Conservation (phyloP, 805 yeast genomes). For the Metschnikowia vanudenii region DNA sequence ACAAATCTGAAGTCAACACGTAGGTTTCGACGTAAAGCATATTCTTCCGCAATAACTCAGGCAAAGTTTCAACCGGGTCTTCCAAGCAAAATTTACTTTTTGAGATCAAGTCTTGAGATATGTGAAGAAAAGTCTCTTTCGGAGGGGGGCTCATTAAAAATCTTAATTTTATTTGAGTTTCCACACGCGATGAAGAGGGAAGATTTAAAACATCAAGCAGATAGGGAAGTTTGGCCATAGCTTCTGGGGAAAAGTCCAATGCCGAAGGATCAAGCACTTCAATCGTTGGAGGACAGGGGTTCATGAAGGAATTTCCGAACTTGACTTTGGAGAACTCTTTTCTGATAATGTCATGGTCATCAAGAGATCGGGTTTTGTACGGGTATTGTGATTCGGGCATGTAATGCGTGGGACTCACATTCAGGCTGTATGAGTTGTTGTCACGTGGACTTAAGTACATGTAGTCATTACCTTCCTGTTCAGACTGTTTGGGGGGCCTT, state of each 20-base stretch:
- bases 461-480: conserved; percentile 19
- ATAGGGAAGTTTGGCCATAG: conserved; percentile 45
- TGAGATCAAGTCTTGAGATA: conserved; percentile 85
- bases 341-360: conserved; percentile 44
- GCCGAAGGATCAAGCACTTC: conserved; percentile 33
- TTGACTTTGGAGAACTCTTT: conserved; percentile 50
- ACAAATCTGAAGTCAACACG: conserved; percentile 60
- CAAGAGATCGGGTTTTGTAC: conserved; percentile 20
- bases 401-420: conserved; percentile 22
- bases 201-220: conserved; percentile 55
- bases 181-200: conserved; percentile 86
- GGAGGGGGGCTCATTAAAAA: conserved; percentile 75
- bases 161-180: conserved; percentile 85
- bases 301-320: conserved; percentile 48
- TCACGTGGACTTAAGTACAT: conserved; percentile 22
- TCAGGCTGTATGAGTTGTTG: conserved; percentile 16
- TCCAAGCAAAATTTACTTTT: conserved; percentile 77
- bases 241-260: conserved; percentile 37
- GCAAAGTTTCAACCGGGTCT: conserved; percentile 46
- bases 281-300: conserved; percentile 34
- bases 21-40: conserved; percentile 72
- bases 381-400: conserved; percentile 9
- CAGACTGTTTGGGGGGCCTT: background rate
- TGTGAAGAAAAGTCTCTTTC: conserved; percentile 64
- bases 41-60: conserved; percentile 44